Base-by-base conservation (phyloP, 148 eudicot species). In the Rhododendron vialii region DNA sequence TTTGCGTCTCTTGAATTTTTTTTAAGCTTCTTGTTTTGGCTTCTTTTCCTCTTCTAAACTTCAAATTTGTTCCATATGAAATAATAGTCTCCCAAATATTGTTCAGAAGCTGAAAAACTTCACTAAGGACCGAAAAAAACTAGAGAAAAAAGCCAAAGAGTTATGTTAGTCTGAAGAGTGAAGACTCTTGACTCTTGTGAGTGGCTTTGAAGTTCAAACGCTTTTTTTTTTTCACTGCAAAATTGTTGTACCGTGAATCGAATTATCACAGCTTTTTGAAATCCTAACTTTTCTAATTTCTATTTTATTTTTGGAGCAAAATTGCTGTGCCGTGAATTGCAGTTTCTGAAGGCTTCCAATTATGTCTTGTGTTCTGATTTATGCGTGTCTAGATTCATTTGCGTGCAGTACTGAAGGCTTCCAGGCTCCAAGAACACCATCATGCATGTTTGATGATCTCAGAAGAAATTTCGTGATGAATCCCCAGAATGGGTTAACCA, bases 391-490 rank as follows among this genome's bases (percentile, higher is more conserved):
- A 85, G 47, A 59, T 87, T 45, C 85, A 47, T 83, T 24, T n/a
- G n/a, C n/a, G n/a, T 88, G 92, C 98, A 97, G 98, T 92, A 92
- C 86, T 97, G 95, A 86, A 93, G n/a, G n/a, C n/a, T n/a, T n/a
- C n/a, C n/a, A n/a, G n/a, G 86, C 85, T 87, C 96, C 45, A 94
- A 91, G 87, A 97, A 97, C 91, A 97, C 99, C 9, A 97, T 97
- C n/a, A n/a, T n/a, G n/a, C 85, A 97, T 97, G 99, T 97, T 97
- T 81, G 99, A 95, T 81, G 99, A 97, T 89, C 91, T 97, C 74
- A 87, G 94, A 81, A 92, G 99, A 86, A 97, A 95, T 80, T 97
- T 95, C 65, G 98, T 95, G 88, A 97, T 97, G 99, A 97, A 97
- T 88, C 99, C 99, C 26, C 98, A 93, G 88, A 97, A 97, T 48